Evolutionary conservation across 2,329 filamentous ascomycete species (phyloP).

Genomic region (Paracoccidioides brasiliensis): DNA sequence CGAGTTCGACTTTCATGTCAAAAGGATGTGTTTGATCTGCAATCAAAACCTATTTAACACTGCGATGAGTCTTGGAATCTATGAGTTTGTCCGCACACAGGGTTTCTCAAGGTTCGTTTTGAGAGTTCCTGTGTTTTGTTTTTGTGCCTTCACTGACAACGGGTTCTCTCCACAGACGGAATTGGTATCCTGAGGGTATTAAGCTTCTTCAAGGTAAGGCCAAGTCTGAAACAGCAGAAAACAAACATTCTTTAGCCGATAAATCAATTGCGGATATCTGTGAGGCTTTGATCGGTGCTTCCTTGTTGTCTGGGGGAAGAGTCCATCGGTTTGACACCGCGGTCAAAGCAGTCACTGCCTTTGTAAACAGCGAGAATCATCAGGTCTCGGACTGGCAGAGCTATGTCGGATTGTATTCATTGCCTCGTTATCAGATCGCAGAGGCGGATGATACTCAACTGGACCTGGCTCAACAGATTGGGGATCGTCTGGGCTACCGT

Average conservation of each 20-base stretch:
- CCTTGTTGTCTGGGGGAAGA: slow-evolving; percentile 45
- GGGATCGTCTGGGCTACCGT: slow-evolving; percentile 44
- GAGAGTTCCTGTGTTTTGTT: not conserved
- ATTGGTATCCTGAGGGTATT: slow-evolving; percentile 79
- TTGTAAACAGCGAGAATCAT: slow-evolving; percentile 61
- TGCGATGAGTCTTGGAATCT: slow-evolving; percentile 50
- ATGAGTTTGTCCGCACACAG: slow-evolving; percentile 70
- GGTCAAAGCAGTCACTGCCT: slow-evolving; percentile 41
- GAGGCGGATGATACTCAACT: slow-evolving; percentile 52
- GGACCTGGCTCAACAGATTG: slow-evolving; percentile 54
- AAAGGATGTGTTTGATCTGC: slow-evolving; percentile 81
- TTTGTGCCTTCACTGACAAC: slow-evolving; percentile 6
- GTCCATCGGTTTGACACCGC: slow-evolving; percentile 44
- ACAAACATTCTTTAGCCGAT: slow-evolving; percentile 58
- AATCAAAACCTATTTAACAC: slow-evolving; percentile 79
- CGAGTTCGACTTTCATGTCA: slow-evolving; percentile 79
- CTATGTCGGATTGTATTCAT: slow-evolving; percentile 56
- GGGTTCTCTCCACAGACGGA: slow-evolving; percentile 36
- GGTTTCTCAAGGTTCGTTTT: slow-evolving; percentile 54
- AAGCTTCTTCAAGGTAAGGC: slow-evolving; percentile 57
- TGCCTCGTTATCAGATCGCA: slow-evolving; percentile 57
- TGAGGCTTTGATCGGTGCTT: slow-evolving; percentile 84
- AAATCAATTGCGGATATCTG: slow-evolving; percentile 92
- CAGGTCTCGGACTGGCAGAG: slow-evolving; percentile 55
- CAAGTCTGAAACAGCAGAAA: slow-evolving; percentile 33